Evolutionary conservation across 257 asterid genomes (phyloP).

Genomic region (Perilla frutescens): DNA sequence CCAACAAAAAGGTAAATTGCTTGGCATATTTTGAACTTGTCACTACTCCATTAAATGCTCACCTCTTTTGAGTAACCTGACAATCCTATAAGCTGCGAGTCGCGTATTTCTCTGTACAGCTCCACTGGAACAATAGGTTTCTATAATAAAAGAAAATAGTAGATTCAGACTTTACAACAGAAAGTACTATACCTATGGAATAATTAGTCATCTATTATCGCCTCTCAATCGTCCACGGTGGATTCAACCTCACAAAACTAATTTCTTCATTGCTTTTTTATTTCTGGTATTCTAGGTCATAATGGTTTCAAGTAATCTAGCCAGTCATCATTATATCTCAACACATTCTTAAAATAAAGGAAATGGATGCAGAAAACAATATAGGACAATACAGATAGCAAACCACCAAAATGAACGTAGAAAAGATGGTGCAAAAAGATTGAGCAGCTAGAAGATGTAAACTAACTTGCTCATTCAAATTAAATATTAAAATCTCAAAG

Average conservation of each 20-base stretch:
- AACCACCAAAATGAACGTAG: slow-evolving; percentile 3
- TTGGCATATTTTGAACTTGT: slow-evolving; percentile 18
- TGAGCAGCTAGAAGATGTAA: slow-evolving; percentile 3
- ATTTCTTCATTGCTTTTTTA: not conserved
- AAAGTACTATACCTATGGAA: slow-evolving; percentile 3
- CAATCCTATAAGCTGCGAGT: slow-evolving; percentile 71
- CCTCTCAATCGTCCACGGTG: not conserved
- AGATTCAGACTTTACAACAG: slow-evolving; percentile 26
- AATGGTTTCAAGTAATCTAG: not conserved
- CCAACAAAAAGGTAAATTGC: slow-evolving; percentile 12
- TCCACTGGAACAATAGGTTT: slow-evolving; percentile 69
- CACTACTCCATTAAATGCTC: slow-evolving; percentile 31
- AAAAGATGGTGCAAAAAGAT: not conserved
- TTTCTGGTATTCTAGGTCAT: not conserved
- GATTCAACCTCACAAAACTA: not conserved
- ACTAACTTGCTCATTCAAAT: not conserved
- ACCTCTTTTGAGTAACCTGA: slow-evolving; percentile 79
- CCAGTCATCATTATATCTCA: not conserved
- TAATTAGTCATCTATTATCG: not conserved
- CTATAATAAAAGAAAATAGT: slow-evolving; percentile 41
- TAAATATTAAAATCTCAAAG: not conserved
- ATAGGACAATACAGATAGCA: not conserved
- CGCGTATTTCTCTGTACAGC: slow-evolving; percentile 66
- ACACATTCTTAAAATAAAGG: not conserved
- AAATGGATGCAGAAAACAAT: not conserved